Evolutionary conservation across 108 stramenopile genomes (phyloP).

Genomic region (Stephanodiscus triporus): DNA sequence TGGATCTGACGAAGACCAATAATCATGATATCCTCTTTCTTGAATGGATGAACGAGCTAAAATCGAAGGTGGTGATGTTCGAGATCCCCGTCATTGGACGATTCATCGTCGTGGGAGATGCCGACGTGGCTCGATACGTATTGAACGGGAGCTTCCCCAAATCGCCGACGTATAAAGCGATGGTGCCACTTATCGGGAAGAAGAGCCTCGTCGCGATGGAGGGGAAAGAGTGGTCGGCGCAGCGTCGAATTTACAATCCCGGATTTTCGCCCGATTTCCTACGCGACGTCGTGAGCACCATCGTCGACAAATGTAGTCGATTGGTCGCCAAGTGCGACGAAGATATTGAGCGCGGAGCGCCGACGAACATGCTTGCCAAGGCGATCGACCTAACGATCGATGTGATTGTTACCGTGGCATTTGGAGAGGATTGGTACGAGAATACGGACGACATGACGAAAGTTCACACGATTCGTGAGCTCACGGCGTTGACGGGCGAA

Average conservation of each 20-base stretch:
- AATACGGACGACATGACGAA: conserved; percentile 12
- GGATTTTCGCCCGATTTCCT: conserved; percentile 43
- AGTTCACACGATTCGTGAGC: conserved; percentile 28
- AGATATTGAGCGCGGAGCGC: conserved; percentile 14
- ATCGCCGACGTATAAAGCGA: conserved; percentile 20
- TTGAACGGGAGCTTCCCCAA: conserved; percentile 18
- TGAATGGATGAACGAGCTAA: conserved; percentile 34
- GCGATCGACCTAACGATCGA: conserved; percentile 37
- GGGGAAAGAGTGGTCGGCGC: conserved; percentile 26
- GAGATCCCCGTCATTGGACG: conserved; percentile 29
- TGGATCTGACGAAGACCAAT: conserved; percentile 13
- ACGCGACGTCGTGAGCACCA: conserved; percentile 10
- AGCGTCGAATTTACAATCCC: conserved; percentile 39
- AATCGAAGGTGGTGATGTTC: conserved; percentile 42
- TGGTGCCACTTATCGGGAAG: conserved; percentile 26
- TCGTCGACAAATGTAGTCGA: conserved; percentile 38
- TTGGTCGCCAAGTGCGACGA: conserved; percentile 30
- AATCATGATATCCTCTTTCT: conserved; percentile 33
- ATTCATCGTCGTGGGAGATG: conserved; percentile 37
- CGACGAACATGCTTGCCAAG: conserved; percentile 29
- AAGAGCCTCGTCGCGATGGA: conserved; percentile 32
- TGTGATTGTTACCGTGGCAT: conserved; percentile 42
- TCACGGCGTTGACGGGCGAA: conserved; percentile 25
- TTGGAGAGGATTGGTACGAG: conserved; percentile 47
- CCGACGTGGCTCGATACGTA: conserved; percentile 28